phyloP scores from a whole-genome alignment of 345 rosid genomes.

The Euphorbia lathyris region DNA sequence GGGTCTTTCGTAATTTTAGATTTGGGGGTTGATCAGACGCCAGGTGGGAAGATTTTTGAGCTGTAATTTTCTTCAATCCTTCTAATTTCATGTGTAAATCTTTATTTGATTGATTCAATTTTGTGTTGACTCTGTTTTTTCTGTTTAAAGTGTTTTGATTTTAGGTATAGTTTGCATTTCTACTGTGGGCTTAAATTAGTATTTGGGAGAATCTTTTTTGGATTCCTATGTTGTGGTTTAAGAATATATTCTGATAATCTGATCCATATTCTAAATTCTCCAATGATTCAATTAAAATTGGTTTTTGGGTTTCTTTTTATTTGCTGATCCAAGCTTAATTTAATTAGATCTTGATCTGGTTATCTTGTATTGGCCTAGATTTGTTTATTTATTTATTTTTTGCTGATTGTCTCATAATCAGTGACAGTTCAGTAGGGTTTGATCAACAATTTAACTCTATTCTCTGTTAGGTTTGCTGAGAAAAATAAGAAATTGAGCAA shows the following conservation, averaged over 20 bases:
- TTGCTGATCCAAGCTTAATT: not conserved
- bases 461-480: not conserved
- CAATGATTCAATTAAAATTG: not conserved
- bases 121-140: not conserved
- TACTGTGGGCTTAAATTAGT: not conserved
- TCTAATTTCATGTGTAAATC: not conserved
- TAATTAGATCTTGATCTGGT: slow-evolving; percentile 8
- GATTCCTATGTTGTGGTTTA: not conserved
- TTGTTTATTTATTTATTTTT: not conserved
- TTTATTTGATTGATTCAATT: not conserved
- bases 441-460: slow-evolving; percentile 5
- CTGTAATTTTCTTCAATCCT: not conserved
- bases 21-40: too few relatives aligned
- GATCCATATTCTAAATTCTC: slow-evolving; percentile 1
- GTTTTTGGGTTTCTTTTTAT: not conserved
- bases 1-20: slow-evolving; percentile 10
- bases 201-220: not conserved
- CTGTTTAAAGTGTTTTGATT: not conserved
- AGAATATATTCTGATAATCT: not conserved
- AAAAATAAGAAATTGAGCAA: not conserved
- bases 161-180: not conserved
- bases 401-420: not conserved
- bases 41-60: not conserved
- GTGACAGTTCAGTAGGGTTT: not conserved
- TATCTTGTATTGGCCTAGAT: not conserved